Base-by-base conservation (phyloP, 1,139 yeast species). In the Keqinozyma sinolaborantium region DNA sequence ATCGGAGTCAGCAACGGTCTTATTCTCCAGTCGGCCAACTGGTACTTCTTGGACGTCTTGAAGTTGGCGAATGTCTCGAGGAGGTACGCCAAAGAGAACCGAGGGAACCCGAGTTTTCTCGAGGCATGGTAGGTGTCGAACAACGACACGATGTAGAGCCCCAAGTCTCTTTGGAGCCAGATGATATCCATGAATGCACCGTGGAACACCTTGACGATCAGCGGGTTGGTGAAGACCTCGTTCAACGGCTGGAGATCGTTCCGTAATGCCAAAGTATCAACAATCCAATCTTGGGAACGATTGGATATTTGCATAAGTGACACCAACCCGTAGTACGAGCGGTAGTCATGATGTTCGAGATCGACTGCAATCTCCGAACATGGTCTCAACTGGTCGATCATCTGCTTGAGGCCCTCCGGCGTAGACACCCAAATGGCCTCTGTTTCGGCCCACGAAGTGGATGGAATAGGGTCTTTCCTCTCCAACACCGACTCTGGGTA, bases 101-200 rank as follows among this genome's bases (percentile, higher is more conserved):
- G 82, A 8, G 95, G 88, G 38, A 88, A 73, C 0, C 87, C 86
- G 20, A 94, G 64, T 13, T 76, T 77, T 42, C 77, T 79, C 0
- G 96, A 77, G 0, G 98, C 98, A 59, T 83, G 92, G 54, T 74
- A 90, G 0, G 98, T 94, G 54, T 94, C 99, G 55, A 94, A 92
- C 16, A 94, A 60, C 24, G 94, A 77, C 5, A 92, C 98, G 14
- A 94, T 64, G 47, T 94, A 94, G 10, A 94, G 61, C 0, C 99
- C 99, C 42, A 94, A 70, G 52, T 94, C 98, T 44, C 98, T 71
- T 60, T 94, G 99, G 26, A 94, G 67, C 99, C 99, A 94, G 30
- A 87, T 82, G 7, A 92, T 84, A 64, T 94, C 99, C 95, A 88
- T 88, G 43, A 79, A 82, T 0, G 98, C 96, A 41, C 99, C 98